phyloP scores from a whole-genome alignment of 2,329 filamentous ascomycete species.

The Aaosphaeria pasadenensis region DNA sequence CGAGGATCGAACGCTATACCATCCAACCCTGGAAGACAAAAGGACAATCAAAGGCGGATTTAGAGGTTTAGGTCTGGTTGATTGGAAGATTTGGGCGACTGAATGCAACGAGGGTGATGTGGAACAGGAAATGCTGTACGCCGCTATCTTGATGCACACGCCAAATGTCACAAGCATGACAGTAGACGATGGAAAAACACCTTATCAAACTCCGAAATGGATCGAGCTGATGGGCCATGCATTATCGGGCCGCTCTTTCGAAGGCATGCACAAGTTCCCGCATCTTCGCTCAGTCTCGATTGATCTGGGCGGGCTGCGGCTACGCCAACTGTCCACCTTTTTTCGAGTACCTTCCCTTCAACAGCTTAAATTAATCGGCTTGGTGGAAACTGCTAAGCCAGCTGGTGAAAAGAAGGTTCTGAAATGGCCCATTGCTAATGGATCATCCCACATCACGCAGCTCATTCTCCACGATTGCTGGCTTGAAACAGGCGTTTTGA shows the following conservation, averaged over 20 bases:
- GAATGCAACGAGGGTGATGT: constrained; percentile 13
- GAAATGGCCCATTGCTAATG: not conserved
- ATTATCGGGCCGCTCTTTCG: not conserved
- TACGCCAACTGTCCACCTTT: not conserved
- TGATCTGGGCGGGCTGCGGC: not conserved
- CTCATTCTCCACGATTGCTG: not conserved
- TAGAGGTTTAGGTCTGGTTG: constrained; percentile 12
- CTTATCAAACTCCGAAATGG: not conserved
- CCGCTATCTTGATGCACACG: constrained; percentile 20
- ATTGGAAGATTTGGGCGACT: constrained; percentile 24
- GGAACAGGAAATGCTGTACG: constrained; percentile 16
- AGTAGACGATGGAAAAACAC: constrained; percentile 10
- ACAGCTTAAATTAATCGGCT: not conserved
- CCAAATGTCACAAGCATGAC: constrained; percentile 17
- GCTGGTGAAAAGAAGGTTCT: not conserved
- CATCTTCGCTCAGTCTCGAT: not conserved
- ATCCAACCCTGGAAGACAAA: constrained; percentile 20
- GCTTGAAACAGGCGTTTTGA: not conserved
- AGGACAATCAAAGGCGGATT: constrained; percentile 17
- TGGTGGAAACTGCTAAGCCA: not conserved
- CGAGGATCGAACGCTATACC: constrained; percentile 6
- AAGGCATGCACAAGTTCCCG: not conserved
- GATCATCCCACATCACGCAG: not conserved
- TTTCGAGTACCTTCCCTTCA: not conserved
- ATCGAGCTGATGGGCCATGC: not conserved